Evolutionary conservation across 2,329 filamentous ascomycete genomes (phyloP), one percentile per base, ranked within the genome.

Genomic region (Trichoderma sp.): DNA sequence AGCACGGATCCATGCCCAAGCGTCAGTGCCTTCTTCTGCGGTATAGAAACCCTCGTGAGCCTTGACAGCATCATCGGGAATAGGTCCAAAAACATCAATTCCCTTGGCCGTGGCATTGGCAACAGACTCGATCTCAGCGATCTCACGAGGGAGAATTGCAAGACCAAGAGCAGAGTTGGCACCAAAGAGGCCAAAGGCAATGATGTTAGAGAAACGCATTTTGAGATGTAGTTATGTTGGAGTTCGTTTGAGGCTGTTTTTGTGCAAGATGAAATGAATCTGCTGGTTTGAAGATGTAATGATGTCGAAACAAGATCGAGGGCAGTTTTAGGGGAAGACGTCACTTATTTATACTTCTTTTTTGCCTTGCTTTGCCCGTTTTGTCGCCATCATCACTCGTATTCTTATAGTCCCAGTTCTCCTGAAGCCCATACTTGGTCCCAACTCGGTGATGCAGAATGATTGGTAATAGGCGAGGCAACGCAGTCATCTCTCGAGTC

Each of bases 1-100:
- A 38, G 77, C 77, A 29, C 77, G 74, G 50, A 79, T 79, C 77
- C 77, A 79, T 24, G 69, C 72, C 77, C 75, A 77, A 14, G 78
- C 78, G 41, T 77, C 75, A 16, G 77, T 75, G 33, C 77, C 77
- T 4, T 75, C 74, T 75, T 79, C 75, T 9, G 78, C 78, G 8
- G 78, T 78, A 41, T 75, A 78, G 59, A 78, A 76, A 4, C 77
- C 78, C 6, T 77, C 74, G 4, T 74, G 63, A 14, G 76, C 72
- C 33, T 74, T 53, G 35, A 77, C 74, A 53, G 77, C 78, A 35
- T 80, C 78, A 16, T 65, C 53, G n/a, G 77, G 77, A 24, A 78
- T 78, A 16, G 76, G 66, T 14, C 76, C 77, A 11, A 75, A 76
- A 27, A 79, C 72, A 27, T 80, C 79, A 27, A 81, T 71, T 29